Percentiles rank a stretch among this genome's conserved stretches.
These are phyloP conservation scores for Salix brachista DNA, from an alignment of 345 rosid genomes.

Conservation along the genomic window DNA sequence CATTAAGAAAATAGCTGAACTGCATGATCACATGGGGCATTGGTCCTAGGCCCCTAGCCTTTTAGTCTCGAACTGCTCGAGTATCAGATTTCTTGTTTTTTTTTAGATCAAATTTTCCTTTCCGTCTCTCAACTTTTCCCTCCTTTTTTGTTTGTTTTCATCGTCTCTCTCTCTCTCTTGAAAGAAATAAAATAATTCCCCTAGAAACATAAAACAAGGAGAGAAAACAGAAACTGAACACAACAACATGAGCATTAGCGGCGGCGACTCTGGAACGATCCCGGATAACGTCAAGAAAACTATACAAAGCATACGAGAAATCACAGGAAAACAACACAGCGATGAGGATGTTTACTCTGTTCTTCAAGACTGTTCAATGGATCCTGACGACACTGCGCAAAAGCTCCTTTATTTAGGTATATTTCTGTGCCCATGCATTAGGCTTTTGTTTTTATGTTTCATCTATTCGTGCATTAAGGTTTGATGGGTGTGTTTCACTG, in stretches of 20 bases:
- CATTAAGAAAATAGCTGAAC: no score
- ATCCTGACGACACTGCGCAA: conserved; percentile 27
- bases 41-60: no score
- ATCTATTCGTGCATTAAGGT: conserved; percentile 8
- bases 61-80: no score
- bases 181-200: background rate
- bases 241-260: conserved; percentile 37
- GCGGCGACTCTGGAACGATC: conserved; percentile 44
- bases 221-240: background rate
- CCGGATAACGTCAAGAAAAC: conserved; percentile 35
- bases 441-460: background rate
- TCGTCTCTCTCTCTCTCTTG: background rate
- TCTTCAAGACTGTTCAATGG: conserved; percentile 27
- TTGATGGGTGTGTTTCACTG: background rate
- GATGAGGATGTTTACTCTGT: conserved; percentile 30
- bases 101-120: no score
- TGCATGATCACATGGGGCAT: no score
- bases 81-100: no score
- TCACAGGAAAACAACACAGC: conserved; percentile 25
- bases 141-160: background rate
- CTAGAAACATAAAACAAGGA: background rate
- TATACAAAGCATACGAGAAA: conserved; percentile 24
- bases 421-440: background rate
- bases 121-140: background rate
- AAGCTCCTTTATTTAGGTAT: conserved; percentile 32